Conservation (phyloP, 2,329 filamentous ascomycete genomes). For the Scedosporium boydii region DNA sequence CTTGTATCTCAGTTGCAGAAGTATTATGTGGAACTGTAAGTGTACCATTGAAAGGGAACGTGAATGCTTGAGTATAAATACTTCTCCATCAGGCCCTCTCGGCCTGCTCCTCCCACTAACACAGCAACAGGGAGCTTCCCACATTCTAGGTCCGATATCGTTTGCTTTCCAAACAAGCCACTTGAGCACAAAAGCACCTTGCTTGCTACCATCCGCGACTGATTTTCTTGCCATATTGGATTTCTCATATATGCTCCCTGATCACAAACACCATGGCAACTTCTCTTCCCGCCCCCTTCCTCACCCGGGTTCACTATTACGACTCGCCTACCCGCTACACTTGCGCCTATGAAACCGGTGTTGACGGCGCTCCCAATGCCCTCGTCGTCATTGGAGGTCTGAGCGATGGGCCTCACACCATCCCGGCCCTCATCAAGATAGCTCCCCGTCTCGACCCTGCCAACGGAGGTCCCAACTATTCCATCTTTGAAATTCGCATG, state of each 20-base stretch:
- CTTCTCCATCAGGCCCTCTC: neutral
- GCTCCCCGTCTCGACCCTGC: constrained; percentile 29
- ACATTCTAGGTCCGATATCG: too few relatives aligned
- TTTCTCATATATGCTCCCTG: neutral
- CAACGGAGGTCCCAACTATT: constrained; percentile 31
- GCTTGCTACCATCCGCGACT: neutral
- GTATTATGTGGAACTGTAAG: too few relatives aligned
- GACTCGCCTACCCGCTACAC: constrained; percentile 16
- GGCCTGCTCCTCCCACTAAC: too few relatives aligned
- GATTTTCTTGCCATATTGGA: neutral
- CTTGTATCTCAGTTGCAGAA: too few relatives aligned
- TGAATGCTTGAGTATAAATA: neutral
- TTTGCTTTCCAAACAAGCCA: too few relatives aligned
- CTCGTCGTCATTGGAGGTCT: constrained; percentile 64
- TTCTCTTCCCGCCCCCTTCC: neutral
- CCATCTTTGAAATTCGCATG: constrained; percentile 47
- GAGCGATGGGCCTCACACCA: constrained; percentile 57
- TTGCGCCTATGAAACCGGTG: constrained; percentile 38
- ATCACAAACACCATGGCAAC: neutral
- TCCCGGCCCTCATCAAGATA: constrained; percentile 44
- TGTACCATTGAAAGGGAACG: too few relatives aligned
- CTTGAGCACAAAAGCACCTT: neutral
- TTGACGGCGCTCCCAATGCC: constrained; percentile 38
- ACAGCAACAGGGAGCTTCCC: too few relatives aligned
- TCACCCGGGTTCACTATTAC: constrained; percentile 6